Conservation (phyloP, 139 green algal genomes). For the Chlamydomonas schloesseri region DNA sequence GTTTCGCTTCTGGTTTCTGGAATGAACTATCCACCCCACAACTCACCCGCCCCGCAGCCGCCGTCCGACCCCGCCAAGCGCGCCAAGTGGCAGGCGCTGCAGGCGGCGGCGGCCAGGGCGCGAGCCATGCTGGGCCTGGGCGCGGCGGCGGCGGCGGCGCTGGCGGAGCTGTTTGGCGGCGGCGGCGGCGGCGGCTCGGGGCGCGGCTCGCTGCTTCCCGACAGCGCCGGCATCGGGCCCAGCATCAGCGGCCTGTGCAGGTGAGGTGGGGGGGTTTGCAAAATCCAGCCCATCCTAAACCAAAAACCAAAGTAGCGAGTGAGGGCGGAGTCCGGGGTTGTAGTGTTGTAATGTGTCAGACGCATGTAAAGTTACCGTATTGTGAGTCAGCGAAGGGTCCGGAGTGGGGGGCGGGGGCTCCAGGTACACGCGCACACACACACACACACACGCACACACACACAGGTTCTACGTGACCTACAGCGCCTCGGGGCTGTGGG, state of each 20-base stretch:
- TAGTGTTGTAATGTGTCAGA: no score
- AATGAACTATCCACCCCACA: no score
- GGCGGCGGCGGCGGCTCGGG: slow-evolving; percentile 35
- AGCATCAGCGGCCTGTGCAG: slow-evolving; percentile 63
- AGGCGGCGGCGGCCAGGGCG: slow-evolving; percentile 64
- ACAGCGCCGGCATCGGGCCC: slow-evolving; percentile 6
- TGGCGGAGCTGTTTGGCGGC: slow-evolving; percentile 43
- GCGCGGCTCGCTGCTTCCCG: slow-evolving; percentile 11
- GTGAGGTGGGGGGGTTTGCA: not conserved
- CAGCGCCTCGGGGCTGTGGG: slow-evolving; percentile 60
- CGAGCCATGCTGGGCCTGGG: slow-evolving; percentile 55
- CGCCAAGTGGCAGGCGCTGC: slow-evolving; percentile 55
- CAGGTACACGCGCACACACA: no score
- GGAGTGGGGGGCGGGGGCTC: no score
- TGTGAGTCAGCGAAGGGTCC: no score
- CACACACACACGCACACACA: no score
- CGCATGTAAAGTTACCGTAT: no score
- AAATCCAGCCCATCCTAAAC: no score
- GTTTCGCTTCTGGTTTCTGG: no score
- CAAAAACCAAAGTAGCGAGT: no score
- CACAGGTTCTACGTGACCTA: slow-evolving; percentile 62
- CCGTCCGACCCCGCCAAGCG: slow-evolving; percentile 45
- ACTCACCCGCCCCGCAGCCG: not conserved
- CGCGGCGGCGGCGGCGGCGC: slow-evolving; percentile 42
- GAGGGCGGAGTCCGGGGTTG: no score